Conservation (phyloP, 2,329 filamentous ascomycete genomes). For the Xylaria hypoxylon region DNA sequence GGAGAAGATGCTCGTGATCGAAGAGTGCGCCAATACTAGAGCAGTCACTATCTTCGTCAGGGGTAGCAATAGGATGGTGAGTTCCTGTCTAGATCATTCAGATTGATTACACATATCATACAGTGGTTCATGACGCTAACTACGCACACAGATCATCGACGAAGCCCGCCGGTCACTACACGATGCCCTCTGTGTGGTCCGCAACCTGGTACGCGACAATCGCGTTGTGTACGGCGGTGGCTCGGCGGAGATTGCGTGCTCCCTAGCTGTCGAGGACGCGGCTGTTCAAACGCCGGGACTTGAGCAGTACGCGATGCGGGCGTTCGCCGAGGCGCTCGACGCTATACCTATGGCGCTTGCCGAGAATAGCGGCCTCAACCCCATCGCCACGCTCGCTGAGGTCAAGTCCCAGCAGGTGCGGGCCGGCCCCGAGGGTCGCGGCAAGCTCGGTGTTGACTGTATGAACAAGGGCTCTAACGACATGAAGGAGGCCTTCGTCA, state of each 20-base stretch:
- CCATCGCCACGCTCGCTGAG: conserved; percentile 93
- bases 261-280: conserved; percentile 93
- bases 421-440: conserved; percentile 61
- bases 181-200: conserved; percentile 96
- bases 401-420: conserved; percentile 98
- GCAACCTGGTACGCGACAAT: conserved; percentile 95
- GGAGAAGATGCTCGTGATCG: conserved; percentile 99
- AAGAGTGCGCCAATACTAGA: conserved; percentile 97
- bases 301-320: conserved; percentile 98
- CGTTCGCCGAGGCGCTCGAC: conserved; percentile 95
- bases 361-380: conserved; percentile 95
- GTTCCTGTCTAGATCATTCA: conserved; percentile 45
- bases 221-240: conserved; percentile 97
- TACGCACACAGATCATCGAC: conserved; percentile 82
- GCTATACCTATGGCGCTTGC: conserved; percentile 94
- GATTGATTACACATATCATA: background rate
- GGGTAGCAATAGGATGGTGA: conserved; percentile 99
- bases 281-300: conserved; percentile 95
- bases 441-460: conserved; percentile 92
- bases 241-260: conserved; percentile 97
- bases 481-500: conserved; percentile 98
- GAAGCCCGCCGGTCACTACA: conserved; percentile 98
- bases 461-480: conserved; percentile 96
- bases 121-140: conserved; percentile 24
- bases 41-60: conserved; percentile 96